These are phyloP conservation scores for Toxicodendron radicans DNA, from an alignment of 345 rosid genomes.

Conservation along the genomic window DNA sequence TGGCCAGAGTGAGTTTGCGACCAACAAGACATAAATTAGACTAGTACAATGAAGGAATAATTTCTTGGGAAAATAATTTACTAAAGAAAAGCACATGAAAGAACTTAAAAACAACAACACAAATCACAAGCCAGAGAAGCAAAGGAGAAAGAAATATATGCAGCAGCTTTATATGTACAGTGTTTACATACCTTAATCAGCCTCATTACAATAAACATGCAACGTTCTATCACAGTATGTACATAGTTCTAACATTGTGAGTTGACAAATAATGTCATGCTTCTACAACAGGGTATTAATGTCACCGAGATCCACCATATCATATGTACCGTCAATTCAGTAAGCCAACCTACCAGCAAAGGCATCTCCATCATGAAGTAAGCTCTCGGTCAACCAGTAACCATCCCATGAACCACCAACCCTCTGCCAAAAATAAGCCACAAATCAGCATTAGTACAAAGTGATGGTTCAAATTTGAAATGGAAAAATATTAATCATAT, in stretches of 20 bases:
- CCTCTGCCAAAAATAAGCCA: constrained; percentile 48
- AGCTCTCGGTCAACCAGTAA: constrained; percentile 90
- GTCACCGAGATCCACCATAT: neutral
- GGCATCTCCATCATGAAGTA: constrained; percentile 82
- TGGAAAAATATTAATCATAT: neutral
- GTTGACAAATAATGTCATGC: neutral
- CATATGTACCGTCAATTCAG: constrained; percentile 27
- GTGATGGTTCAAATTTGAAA: neutral
- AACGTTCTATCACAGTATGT: constrained; percentile 9
- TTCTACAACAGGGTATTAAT: neutral
- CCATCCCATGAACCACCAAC: constrained; percentile 96
- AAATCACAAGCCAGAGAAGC: neutral
- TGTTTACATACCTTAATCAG: constrained; percentile 10
- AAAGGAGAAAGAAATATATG: neutral
- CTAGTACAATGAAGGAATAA: neutral
- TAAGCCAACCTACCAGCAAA: constrained; percentile 89
- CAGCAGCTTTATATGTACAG: constrained; percentile 18
- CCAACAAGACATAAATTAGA: neutral
- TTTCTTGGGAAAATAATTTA: neutral
- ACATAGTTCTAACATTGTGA: constrained; percentile 13
- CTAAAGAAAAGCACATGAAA: neutral
- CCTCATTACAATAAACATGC: neutral
- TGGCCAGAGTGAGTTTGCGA: neutral
- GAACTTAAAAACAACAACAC: too few relatives aligned
- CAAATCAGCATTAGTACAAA: neutral